phyloP scores from a whole-genome alignment of 352 stramenopile genomes.

The Phytophthora colocasiae region DNA sequence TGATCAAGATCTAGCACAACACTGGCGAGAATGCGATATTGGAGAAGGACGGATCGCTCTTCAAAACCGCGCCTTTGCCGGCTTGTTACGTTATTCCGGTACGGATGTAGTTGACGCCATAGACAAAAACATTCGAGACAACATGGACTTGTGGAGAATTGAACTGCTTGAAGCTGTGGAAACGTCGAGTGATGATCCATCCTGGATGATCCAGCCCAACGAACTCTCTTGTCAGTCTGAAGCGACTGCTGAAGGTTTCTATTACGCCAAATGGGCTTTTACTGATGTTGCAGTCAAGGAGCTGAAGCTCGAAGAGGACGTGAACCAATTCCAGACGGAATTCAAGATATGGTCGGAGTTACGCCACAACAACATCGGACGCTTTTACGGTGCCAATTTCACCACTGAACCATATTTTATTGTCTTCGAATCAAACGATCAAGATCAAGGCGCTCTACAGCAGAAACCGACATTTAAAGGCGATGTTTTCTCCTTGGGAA shows the following conservation, averaged over 20 bases:
- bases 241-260: not conserved
- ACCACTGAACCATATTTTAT: not conserved
- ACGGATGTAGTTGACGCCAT: not conserved
- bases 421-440: not conserved
- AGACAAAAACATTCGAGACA: not conserved
- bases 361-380: not conserved
- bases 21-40: constrained; percentile 3
- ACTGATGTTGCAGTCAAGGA: not conserved
- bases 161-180: not conserved
- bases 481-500: not conserved
- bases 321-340: not conserved
- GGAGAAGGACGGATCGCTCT: not conserved
- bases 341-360: not conserved
- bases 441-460: not conserved
- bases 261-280: not conserved
- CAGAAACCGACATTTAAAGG: not conserved
- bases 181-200: not conserved
- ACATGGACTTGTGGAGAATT: not conserved
- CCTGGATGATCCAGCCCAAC: not conserved
- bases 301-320: not conserved
- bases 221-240: not conserved
- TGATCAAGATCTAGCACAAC: not conserved
- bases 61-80: constrained; percentile 1
- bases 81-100: not conserved
- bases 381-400: not conserved